These are phyloP conservation scores for Saccharomycopsis sp. DNA, from an alignment of 805 yeast genomes.

Conservation along the genomic window DNA sequence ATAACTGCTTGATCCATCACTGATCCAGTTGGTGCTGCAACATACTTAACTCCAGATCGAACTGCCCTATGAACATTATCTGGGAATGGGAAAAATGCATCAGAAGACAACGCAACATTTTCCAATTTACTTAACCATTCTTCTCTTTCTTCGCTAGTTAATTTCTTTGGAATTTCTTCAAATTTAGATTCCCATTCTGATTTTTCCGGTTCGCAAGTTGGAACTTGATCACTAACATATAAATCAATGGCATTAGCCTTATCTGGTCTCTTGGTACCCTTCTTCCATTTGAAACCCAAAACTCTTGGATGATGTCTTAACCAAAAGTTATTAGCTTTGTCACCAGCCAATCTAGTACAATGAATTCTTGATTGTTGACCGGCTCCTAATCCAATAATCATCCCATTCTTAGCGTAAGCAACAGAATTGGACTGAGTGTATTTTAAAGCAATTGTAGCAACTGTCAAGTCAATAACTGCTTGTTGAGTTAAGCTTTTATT, in stretches of 20 bases:
- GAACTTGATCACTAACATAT: conserved; percentile 86
- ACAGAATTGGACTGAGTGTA: conserved; percentile 99
- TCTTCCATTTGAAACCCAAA: conserved; percentile 90
- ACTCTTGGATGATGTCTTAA: conserved; percentile 97
- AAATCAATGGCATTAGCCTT: conserved; percentile 97
- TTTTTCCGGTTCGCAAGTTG: conserved; percentile 87
- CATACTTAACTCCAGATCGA: conserved; percentile 89
- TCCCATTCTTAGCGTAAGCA: conserved; percentile 97
- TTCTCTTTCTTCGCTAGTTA: conserved; percentile 73
- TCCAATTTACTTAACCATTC: conserved; percentile 80
- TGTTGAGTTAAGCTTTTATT: conserved; percentile 86
- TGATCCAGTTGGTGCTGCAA: conserved; percentile 97
- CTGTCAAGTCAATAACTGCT: conserved; percentile 88
- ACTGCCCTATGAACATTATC: conserved; percentile 98
- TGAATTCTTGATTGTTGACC: conserved; percentile 99
- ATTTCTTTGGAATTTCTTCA: conserved; percentile 73
- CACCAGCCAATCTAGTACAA: conserved; percentile 99
- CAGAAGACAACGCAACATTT: conserved; percentile 89
- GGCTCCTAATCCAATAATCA: conserved; percentile 98
- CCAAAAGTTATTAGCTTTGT: conserved; percentile 99
- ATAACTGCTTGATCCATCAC: conserved; percentile 96
- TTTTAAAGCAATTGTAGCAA: conserved; percentile 94
- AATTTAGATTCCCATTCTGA: conserved; percentile 88
- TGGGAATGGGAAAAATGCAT: conserved; percentile 99
- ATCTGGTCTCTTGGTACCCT: conserved; percentile 97